Evolutionary conservation across 75 land plant species (phyloP), one percentile per base, ranked within the genome.

Genomic region (Cryptomeria japonica): DNA sequence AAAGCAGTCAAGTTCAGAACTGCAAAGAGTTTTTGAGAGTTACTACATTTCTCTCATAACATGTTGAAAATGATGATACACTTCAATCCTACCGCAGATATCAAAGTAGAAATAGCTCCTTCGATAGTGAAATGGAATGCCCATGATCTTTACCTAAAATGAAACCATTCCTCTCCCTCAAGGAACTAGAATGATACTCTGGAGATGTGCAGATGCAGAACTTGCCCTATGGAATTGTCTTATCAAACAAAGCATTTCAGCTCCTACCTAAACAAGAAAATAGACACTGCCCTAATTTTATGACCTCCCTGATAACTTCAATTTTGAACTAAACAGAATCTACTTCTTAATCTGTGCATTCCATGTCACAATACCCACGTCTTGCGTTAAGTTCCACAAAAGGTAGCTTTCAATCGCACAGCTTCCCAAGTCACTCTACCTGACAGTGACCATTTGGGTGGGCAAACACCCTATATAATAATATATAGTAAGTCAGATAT

Each of bases 271-370:
- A 85, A 85, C 86, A 85, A 85, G 41, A 85, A 25, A 53, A 56
- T 31, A 53, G 86, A 85, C 86, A 55, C 58, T 36, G 86, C 56
- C 41, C 86, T 53, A 53, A 56, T 36, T 37, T 85, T 37, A 85
- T 51, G 16, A 15, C 34, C 86, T 53, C 86, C 37, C 31, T 53
- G 56, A 34, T 49, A 36, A 34, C 32, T 85, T 51, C 38, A 19
- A 25, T 64, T 84, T 85, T 22, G 53, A 34, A 51, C 49, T 55
- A 55, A n/a, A 55, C n/a, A 85, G 55, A 41, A 56, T 68, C 86
- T 85, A 68, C 86, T 85, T 85, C 86, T 85, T 85, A 68, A 51
- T 31, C 68, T 85, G 64, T 85, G 86, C 86, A 85, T 55, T 44
- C 86, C 86, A 85, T 55, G 68, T 55, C 86, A 85, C 38, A 85